Conservation (phyloP, 805 yeast genomes). For the Ogataea henricii region DNA sequence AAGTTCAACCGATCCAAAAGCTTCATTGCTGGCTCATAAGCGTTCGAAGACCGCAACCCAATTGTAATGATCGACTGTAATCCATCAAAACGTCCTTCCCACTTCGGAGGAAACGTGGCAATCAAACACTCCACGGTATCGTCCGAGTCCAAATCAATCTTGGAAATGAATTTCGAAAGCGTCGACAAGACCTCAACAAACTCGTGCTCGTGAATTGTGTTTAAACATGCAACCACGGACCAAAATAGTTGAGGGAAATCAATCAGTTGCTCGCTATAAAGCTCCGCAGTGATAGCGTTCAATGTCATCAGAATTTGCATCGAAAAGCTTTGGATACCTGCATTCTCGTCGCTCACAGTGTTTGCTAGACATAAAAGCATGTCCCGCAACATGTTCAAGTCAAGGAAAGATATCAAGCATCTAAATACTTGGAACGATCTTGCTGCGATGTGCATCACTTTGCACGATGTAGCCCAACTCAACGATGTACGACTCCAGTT, state of each 20-base stretch:
- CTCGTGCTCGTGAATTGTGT: slow-evolving; percentile 90
- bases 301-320: slow-evolving; percentile 97
- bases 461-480: slow-evolving; percentile 96
- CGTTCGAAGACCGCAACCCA: slow-evolving; percentile 79
- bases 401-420: slow-evolving; percentile 76
- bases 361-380: slow-evolving; percentile 92
- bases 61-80: slow-evolving; percentile 75
- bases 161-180: slow-evolving; percentile 77
- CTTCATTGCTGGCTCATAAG: slow-evolving; percentile 75
- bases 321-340: slow-evolving; percentile 93
- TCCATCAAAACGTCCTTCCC: slow-evolving; percentile 96
- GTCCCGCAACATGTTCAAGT: slow-evolving; percentile 86
- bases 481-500: slow-evolving; percentile 87
- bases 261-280: slow-evolving; percentile 73
- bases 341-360: slow-evolving; percentile 85
- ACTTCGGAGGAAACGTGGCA: slow-evolving; percentile 87
- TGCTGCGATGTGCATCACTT: slow-evolving; percentile 95
- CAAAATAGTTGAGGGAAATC: slow-evolving; percentile 94
- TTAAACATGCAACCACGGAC: slow-evolving; percentile 90
- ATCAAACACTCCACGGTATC: slow-evolving; percentile 83
- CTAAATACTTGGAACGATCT: slow-evolving; percentile 93
- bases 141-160: slow-evolving; percentile 81
- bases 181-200: slow-evolving; percentile 85
- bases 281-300: slow-evolving; percentile 86
- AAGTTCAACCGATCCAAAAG: slow-evolving; percentile 71